Evolutionary conservation across 2,329 filamentous ascomycete species (phyloP).

Genomic region (Exophiala spinifera): DNA sequence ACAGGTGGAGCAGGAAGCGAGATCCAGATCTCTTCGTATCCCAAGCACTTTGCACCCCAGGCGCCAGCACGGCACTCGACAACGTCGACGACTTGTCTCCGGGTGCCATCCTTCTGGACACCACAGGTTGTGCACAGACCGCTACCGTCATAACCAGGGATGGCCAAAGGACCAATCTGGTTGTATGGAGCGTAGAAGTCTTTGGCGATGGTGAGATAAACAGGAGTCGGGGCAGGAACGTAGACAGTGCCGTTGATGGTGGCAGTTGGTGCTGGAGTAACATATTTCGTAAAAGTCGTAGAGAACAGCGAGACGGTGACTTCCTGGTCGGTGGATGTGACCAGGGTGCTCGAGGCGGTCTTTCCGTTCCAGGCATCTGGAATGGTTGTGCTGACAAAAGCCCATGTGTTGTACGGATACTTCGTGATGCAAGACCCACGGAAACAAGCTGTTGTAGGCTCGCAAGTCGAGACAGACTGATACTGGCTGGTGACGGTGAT

Average conservation of each 20-base stretch:
- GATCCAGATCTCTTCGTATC: conserved; percentile 21
- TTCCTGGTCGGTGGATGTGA: conserved; percentile 22
- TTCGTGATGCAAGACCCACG: conserved; percentile 15
- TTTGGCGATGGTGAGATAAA: conserved; percentile 20
- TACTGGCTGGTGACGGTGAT: conserved; percentile 24
- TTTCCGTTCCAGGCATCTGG: conserved; percentile 18
- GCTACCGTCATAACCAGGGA: conserved; percentile 25
- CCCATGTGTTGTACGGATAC: conserved; percentile 18
- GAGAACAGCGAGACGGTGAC: conserved; percentile 16
- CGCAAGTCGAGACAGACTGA: conserved; percentile 23
- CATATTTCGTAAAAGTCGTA: conserved; percentile 19
- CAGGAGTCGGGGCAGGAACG: conserved; percentile 7
- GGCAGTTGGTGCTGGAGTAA: conserved; percentile 10
- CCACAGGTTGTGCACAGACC: conserved; percentile 23
- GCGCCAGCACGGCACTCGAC: conserved; percentile 21
- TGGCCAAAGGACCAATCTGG: conserved; percentile 23
- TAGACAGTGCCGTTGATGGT: conserved; percentile 11
- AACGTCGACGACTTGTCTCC: conserved; percentile 21
- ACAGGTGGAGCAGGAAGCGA: conserved; percentile 17
- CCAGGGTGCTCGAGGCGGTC: conserved; percentile 8
- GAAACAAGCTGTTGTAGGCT: conserved; percentile 12
- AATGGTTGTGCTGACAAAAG: conserved; percentile 25
- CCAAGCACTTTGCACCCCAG: conserved; percentile 13
- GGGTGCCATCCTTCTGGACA: conserved; percentile 19
- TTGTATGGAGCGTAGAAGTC: conserved; percentile 25